Evolutionary conservation across 1,284 basidiomycete genomes (phyloP).

Genomic region (Microbotryum saponariae): DNA sequence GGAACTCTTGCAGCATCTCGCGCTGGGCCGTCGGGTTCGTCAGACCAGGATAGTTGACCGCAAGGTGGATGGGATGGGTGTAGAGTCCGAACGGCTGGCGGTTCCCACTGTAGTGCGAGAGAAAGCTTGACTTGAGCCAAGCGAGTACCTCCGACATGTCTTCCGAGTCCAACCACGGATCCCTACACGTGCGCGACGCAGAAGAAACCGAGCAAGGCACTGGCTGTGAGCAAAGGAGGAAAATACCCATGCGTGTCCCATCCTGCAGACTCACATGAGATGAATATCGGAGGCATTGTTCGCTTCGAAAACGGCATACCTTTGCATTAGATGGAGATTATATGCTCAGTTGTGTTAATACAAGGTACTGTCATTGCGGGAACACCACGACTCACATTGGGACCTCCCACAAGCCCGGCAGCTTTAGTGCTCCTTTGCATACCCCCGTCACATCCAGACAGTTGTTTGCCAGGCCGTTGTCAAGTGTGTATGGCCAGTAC

Average conservation of each 20-base stretch:
- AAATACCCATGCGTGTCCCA: conserved; percentile 3
- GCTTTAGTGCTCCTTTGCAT: conserved; percentile 63
- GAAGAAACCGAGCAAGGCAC: too few species aligned
- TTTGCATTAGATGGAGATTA: background rate
- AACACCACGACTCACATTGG: conserved; percentile 52
- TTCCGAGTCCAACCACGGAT: conserved; percentile 61
- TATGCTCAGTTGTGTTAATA: background rate
- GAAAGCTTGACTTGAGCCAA: conserved; percentile 70
- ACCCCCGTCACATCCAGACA: conserved; percentile 54
- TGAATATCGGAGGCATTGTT: conserved; percentile 12
- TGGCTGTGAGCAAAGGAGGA: conserved; percentile 43
- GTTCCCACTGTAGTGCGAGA: conserved; percentile 60
- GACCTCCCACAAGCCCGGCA: conserved; percentile 73
- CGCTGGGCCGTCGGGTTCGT: conserved; percentile 13
- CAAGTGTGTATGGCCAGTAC: conserved; percentile 45
- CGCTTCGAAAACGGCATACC: conserved; percentile 12
- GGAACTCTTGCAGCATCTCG: conserved; percentile 43
- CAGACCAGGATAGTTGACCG: conserved; percentile 45
- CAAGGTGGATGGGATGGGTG: conserved; percentile 71
- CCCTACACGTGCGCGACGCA: conserved; percentile 50
- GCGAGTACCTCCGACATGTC: conserved; percentile 53
- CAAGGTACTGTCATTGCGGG: background rate
- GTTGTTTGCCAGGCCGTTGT: conserved; percentile 58
- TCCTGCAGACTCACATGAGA: conserved; percentile 4
- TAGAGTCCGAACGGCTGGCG: conserved; percentile 73